These are phyloP conservation scores for Rhodomyrtus tomentosa DNA, from an alignment of 345 rosid species.

Conservation along the genomic window DNA sequence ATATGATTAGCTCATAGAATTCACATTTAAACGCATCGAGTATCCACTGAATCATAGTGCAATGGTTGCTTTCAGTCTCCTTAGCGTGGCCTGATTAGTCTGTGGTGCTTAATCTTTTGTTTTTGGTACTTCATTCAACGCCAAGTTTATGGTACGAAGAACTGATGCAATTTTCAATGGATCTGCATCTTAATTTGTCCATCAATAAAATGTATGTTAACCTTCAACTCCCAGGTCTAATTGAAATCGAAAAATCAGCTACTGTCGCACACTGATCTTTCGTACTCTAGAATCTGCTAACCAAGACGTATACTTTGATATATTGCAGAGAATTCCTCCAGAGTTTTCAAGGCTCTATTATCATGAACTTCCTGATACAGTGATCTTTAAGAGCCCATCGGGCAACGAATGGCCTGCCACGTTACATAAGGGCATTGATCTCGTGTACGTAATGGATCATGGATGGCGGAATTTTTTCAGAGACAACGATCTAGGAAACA, in stretches of 20 bases:
- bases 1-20: background rate
- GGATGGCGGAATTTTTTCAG: conserved; percentile 8
- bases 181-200: background rate
- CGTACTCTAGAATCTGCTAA: background rate
- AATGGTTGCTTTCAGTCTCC: background rate
- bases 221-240: background rate
- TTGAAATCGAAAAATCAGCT: background rate
- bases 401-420: conserved; percentile 2
- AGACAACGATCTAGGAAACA: background rate
- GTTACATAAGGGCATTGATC: background rate
- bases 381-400: conserved; percentile 1
- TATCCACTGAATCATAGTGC: background rate
- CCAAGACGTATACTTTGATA: background rate
- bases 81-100: background rate
- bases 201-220: background rate
- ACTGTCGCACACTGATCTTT: background rate
- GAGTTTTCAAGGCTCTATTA: background rate
- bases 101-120: background rate
- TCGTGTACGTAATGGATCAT: background rate
- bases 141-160: background rate
- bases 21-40: background rate
- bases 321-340: background rate
- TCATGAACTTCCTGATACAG: background rate
- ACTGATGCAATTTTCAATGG: background rate
- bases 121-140: background rate